Percentiles rank a stretch among this genome's conserved stretches.
These are phyloP conservation scores for Pelargonium myrrhifolium DNA, from an alignment of 441 rosid species.

Conservation along the genomic window DNA sequence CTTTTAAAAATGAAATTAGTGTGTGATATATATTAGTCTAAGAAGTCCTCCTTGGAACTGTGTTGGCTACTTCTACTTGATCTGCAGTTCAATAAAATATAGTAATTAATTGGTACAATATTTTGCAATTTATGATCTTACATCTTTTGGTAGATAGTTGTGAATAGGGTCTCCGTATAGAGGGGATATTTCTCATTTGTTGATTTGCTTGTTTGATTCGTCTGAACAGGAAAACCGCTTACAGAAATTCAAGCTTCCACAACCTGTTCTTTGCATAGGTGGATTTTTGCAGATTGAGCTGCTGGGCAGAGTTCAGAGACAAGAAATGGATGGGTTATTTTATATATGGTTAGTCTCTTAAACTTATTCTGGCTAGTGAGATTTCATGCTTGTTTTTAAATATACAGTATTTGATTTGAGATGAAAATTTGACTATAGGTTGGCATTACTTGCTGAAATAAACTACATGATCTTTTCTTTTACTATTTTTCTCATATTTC, in stretches of 20 bases:
- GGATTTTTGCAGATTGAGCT: conserved; percentile 76
- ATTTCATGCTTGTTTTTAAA: not conserved
- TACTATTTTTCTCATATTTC: too few species aligned
- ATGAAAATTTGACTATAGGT: too few species aligned
- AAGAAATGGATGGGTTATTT: conserved; percentile 63
- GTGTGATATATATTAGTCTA: too few species aligned
- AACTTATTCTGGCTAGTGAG: not conserved
- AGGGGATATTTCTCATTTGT: not conserved
- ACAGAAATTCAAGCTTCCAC: conserved; percentile 75
- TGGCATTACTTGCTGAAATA: not conserved
- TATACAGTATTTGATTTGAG: not conserved
- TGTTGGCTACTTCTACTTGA: too few species aligned
- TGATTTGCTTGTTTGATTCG: not conserved
- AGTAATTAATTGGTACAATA: not conserved
- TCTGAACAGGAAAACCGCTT: conserved; percentile 55
- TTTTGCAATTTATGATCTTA: not conserved
- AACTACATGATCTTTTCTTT: too few species aligned
- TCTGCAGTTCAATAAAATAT: not conserved
- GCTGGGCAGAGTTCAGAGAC: conserved; percentile 77
- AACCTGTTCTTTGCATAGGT: conserved; percentile 78
- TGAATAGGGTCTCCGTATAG: not conserved
- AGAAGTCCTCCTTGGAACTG: too few species aligned
- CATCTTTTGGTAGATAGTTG: not conserved
- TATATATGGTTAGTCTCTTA: conserved; percentile 62
- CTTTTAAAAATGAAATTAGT: too few species aligned